Conservation (phyloP, 2,329 filamentous ascomycete genomes). For the Penicillium brasilianum region DNA sequence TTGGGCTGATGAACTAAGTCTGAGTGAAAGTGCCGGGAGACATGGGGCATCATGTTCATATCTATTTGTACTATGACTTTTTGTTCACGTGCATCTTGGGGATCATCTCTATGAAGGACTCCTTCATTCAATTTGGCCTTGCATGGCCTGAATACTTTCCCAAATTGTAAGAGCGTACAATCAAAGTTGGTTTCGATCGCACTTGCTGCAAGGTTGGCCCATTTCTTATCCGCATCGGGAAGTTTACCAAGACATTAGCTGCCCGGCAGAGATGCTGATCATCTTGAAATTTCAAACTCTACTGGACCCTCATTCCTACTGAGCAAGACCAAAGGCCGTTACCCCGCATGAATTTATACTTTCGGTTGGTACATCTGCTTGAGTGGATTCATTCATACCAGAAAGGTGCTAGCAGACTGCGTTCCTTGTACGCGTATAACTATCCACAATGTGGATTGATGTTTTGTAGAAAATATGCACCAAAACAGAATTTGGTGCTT, state of each 20-base stretch:
- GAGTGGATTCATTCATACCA: not conserved
- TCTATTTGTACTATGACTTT: not conserved
- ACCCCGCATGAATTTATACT: not conserved
- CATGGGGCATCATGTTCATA: not conserved
- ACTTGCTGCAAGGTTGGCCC: not conserved
- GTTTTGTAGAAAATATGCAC: not conserved
- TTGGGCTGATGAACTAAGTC: not conserved
- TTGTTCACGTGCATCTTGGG: no score
- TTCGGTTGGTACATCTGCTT: not conserved
- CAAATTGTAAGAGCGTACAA: not conserved
- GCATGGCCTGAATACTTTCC: not conserved
- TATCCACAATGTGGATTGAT: rapidly evolving
- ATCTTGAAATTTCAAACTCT: not conserved
- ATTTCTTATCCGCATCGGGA: not conserved
- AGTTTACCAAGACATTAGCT: not conserved
- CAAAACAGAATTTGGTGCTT: not conserved
- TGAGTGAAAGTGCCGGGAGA: not conserved
- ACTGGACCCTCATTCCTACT: not conserved
- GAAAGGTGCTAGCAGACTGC: not conserved
- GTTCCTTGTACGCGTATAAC: not conserved
- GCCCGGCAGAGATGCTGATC: not conserved
- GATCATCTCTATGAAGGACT: not conserved
- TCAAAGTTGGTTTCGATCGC: no score
- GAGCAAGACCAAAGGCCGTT: not conserved
- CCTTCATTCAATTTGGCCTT: not conserved